Conservation (phyloP, 108 stramenopile genomes). For the Cylindrotheca closterium region DNA sequence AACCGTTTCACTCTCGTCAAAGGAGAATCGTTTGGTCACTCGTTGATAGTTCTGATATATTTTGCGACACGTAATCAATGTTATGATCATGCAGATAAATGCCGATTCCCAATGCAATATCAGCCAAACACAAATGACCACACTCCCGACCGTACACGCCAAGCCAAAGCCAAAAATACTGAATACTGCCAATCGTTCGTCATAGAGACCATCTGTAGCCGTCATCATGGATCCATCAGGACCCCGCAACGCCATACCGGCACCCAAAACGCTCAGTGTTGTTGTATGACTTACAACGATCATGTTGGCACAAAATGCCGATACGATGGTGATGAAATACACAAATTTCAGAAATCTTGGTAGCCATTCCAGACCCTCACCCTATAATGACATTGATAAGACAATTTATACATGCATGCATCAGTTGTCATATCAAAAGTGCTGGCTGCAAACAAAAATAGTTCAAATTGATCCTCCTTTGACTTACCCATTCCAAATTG, state of each 20-base stretch:
- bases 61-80: conserved; percentile 45
- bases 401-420: neutral
- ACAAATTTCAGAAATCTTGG: conserved; percentile 58
- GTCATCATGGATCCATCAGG: conserved; percentile 91
- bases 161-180: conserved; percentile 70
- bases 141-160: conserved; percentile 47
- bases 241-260: conserved; percentile 82
- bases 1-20: conserved; percentile 81
- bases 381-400: conserved; percentile 4
- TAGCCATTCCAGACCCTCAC: conserved; percentile 16
- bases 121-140: conserved; percentile 44
- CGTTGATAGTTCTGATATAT: conserved; percentile 69
- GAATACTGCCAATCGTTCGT: conserved; percentile 75
- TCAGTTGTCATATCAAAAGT: neutral
- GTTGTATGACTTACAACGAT: conserved; percentile 85
- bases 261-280: conserved; percentile 74
- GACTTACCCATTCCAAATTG: conserved; percentile 70
- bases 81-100: conserved; percentile 53
- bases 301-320: conserved; percentile 87
- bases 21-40: conserved; percentile 67
- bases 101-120: conserved; percentile 79
- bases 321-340: conserved; percentile 76
- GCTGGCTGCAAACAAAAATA: neutral
- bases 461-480: neutral
- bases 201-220: conserved; percentile 88